Conservation (phyloP, 495 filamentous ascomycete species). For the Pseudotulostoma volvatum region DNA sequence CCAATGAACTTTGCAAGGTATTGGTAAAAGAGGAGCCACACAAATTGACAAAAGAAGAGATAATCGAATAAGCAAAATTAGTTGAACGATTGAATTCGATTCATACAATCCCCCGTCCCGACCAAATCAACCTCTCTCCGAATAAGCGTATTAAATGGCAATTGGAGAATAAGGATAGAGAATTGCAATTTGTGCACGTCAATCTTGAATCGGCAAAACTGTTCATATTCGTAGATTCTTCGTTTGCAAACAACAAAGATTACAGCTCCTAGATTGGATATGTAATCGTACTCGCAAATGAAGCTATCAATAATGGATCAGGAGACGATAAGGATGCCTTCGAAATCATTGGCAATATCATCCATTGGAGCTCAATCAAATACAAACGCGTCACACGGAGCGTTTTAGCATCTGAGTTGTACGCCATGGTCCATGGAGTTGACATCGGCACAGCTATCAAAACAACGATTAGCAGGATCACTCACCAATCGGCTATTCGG, state of each 20-base stretch:
- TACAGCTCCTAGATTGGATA: constrained; percentile 6
- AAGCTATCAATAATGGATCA: background rate
- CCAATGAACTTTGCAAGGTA: too few relatives aligned
- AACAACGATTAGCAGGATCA: background rate
- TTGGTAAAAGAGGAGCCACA: too few relatives aligned
- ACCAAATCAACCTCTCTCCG: too few relatives aligned
- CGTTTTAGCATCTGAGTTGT: constrained; percentile 1
- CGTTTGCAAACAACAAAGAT: constrained; percentile 9
- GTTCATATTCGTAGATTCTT: constrained; percentile 4
- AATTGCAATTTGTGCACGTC: background rate
- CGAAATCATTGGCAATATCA: constrained; percentile 3
- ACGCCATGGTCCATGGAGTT: constrained; percentile 1
- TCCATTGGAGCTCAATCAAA: constrained; percentile 7
- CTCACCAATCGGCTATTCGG: constrained; percentile 13
- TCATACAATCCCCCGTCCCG: too few relatives aligned
- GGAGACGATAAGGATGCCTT: background rate
- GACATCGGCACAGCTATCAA: background rate
- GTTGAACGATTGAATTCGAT: too few relatives aligned
- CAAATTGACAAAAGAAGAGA: too few relatives aligned
- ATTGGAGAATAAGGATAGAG: background rate
- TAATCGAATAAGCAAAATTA: too few relatives aligned
- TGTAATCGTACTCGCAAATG: constrained; percentile 5
- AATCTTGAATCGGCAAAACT: constrained; percentile 1
- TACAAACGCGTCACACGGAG: constrained; percentile 7
- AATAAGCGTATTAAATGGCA: constrained; percentile 1